Conservation (phyloP, 1,139 yeast genomes). For the Lizanozyma gosingica region DNA sequence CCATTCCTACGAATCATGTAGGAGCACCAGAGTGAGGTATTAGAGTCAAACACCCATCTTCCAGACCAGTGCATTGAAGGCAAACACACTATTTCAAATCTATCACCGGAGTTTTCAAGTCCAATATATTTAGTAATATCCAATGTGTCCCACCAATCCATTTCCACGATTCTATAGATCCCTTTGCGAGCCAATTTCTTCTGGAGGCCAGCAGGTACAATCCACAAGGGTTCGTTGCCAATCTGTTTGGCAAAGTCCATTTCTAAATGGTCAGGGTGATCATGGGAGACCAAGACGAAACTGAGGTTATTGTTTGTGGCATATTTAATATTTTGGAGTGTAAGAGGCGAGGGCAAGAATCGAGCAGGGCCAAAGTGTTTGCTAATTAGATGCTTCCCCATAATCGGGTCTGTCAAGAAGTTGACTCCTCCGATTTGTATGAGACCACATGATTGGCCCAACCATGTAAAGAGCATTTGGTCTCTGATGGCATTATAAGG, state of each 20-base stretch:
- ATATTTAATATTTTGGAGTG: slow-evolving; percentile 49
- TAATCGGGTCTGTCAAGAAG: slow-evolving; percentile 77
- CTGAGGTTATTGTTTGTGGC: slow-evolving; percentile 45
- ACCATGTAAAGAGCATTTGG: slow-evolving; percentile 71
- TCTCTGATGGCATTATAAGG: slow-evolving; percentile 24
- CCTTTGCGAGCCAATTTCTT: slow-evolving; percentile 49
- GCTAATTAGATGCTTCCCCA: slow-evolving; percentile 59
- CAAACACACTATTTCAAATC: slow-evolving; percentile 75
- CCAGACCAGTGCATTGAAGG: slow-evolving; percentile 99
- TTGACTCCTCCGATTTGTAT: slow-evolving; percentile 66
- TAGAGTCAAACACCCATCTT: slow-evolving; percentile 65
- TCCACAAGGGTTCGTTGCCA: slow-evolving; percentile 57
- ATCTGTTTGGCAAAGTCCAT: slow-evolving; percentile 46
- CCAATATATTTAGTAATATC: slow-evolving; percentile 28
- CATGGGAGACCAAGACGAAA: slow-evolving; percentile 77
- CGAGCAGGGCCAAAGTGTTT: slow-evolving; percentile 73
- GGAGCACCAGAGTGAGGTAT: slow-evolving; percentile 81
- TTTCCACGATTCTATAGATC: slow-evolving; percentile 49
- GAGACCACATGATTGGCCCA: slow-evolving; percentile 84
- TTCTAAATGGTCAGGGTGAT: slow-evolving; percentile 93
- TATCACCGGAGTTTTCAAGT: slow-evolving; percentile 25
- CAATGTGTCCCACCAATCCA: slow-evolving; percentile 88
- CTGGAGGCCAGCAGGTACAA: slow-evolving; percentile 76
- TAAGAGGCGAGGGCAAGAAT: slow-evolving; percentile 63
- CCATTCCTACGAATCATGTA: slow-evolving; percentile 60